phyloP scores from a whole-genome alignment of 1,284 basidiomycete genomes.

The Mycena sp. region DNA sequence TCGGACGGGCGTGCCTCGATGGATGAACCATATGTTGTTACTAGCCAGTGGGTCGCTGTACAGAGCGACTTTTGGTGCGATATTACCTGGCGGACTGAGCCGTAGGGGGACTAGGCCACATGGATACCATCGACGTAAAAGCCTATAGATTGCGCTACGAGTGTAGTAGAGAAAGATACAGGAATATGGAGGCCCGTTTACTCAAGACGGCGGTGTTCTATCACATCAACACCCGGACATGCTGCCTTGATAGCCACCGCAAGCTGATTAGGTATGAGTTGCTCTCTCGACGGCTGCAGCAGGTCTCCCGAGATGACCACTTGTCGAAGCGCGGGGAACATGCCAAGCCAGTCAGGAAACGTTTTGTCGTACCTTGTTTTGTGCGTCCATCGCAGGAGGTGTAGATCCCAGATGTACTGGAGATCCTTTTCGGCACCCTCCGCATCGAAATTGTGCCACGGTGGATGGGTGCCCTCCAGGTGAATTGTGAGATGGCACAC shows the following conservation, averaged over 20 bases:
- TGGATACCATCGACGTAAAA: too few species aligned
- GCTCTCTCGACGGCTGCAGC: not conserved
- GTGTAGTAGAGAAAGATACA: not conserved
- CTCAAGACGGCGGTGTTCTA: not conserved
- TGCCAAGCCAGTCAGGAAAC: not conserved
- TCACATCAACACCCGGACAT: slow-evolving; percentile 10
- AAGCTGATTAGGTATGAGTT: not conserved
- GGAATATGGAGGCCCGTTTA: not conserved
- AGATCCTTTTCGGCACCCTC: not conserved
- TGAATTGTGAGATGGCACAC: not conserved
- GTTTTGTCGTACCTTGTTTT: not conserved
- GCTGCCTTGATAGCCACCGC: not conserved
- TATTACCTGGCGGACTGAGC: not conserved
- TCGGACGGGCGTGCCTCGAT: slow-evolving; percentile 5
- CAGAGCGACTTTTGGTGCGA: slow-evolving; percentile 25
- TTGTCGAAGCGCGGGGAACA: not conserved
- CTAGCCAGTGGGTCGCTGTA: slow-evolving; percentile 18
- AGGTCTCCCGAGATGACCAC: not conserved
- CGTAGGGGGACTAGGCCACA: too few species aligned
- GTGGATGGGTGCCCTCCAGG: not conserved
- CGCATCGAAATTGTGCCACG: not conserved
- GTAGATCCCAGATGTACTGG: not conserved
- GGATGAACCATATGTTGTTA: slow-evolving; percentile 11
- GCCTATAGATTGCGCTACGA: too few species aligned
- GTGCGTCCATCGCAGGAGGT: not conserved